These are phyloP conservation scores for Elongisporangium anandrum DNA, from an alignment of 352 stramenopile genomes.

Conservation along the genomic window DNA sequence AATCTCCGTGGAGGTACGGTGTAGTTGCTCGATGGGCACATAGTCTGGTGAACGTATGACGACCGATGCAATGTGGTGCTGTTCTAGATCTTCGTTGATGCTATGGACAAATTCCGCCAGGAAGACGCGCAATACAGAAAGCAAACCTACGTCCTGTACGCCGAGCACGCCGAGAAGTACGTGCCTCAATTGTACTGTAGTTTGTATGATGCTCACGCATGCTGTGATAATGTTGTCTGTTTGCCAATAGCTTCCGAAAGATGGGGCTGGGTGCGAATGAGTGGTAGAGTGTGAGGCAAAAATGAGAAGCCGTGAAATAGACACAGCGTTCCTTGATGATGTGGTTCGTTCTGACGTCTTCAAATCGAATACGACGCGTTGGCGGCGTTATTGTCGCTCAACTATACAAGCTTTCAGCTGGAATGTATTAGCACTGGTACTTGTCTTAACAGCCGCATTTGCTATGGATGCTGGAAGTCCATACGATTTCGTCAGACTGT, in stretches of 20 bases:
- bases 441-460: background rate
- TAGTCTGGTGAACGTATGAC: background rate
- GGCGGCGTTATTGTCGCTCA: too few species aligned
- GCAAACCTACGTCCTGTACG: slow-evolving; percentile 68
- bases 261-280: slow-evolving; percentile 59
- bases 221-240: background rate
- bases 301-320: background rate
- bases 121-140: slow-evolving; percentile 62
- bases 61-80: background rate
- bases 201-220: background rate
- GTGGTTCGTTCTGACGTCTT: too few species aligned
- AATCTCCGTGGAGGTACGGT: slow-evolving; percentile 51
- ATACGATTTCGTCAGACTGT: background rate
- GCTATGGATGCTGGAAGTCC: too few species aligned
- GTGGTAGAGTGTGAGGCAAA: slow-evolving; percentile 15
- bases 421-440: too few species aligned
- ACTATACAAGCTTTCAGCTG: too few species aligned
- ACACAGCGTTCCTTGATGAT: too few species aligned
- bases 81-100: slow-evolving; percentile 51
- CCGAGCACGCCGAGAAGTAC: slow-evolving; percentile 60
- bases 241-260: slow-evolving; percentile 51
- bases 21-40: background rate
- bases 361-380: too few species aligned
- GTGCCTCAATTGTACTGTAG: slow-evolving; percentile 17
- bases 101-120: slow-evolving; percentile 61